Conservation (phyloP, 768 basidiomycete genomes). For the Xanthoconium stramineum region DNA sequence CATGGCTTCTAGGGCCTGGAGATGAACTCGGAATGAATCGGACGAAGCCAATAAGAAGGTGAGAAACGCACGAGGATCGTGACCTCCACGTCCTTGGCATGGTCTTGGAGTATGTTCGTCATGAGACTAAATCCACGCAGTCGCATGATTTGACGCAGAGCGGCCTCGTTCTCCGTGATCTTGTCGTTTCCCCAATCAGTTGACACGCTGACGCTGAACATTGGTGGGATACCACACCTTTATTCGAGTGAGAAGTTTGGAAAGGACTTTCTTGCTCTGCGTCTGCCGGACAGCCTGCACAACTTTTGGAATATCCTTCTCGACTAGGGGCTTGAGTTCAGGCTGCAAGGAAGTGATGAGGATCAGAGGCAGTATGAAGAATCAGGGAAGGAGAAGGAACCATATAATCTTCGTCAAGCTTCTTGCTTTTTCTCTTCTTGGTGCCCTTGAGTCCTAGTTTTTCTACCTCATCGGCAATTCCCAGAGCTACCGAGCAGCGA, state of each 20-base stretch:
- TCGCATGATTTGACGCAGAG: slow-evolving; percentile 82
- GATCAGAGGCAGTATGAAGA: not conserved
- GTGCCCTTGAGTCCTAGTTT: slow-evolving; percentile 76
- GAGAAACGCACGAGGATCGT: slow-evolving; percentile 55
- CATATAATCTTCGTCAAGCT: slow-evolving; percentile 92
- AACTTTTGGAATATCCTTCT: slow-evolving; percentile 86
- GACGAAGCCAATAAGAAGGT: not conserved
- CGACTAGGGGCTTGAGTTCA: slow-evolving; percentile 65
- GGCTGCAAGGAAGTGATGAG: slow-evolving; percentile 47
- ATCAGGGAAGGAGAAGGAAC: slow-evolving; percentile 38
- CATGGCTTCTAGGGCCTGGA: slow-evolving; percentile 65
- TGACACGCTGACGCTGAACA: not conserved
- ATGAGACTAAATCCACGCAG: slow-evolving; percentile 91
- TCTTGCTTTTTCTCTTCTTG: slow-evolving; percentile 88
- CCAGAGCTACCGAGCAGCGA: slow-evolving; percentile 58
- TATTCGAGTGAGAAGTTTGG: slow-evolving; percentile 81
- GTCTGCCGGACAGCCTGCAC: slow-evolving; percentile 90
- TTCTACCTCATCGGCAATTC: slow-evolving; percentile 91
- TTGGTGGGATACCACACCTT: slow-evolving; percentile 46
- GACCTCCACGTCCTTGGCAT: slow-evolving; percentile 66
- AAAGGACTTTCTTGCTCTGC: slow-evolving; percentile 73
- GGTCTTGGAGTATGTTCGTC: slow-evolving; percentile 82
- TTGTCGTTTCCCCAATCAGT: slow-evolving; percentile 28
- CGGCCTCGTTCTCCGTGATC: slow-evolving; percentile 81
- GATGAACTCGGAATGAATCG: not conserved